phyloP scores from a whole-genome alignment of 495 filamentous ascomycete species.

The Aspergillus campestris region DNA sequence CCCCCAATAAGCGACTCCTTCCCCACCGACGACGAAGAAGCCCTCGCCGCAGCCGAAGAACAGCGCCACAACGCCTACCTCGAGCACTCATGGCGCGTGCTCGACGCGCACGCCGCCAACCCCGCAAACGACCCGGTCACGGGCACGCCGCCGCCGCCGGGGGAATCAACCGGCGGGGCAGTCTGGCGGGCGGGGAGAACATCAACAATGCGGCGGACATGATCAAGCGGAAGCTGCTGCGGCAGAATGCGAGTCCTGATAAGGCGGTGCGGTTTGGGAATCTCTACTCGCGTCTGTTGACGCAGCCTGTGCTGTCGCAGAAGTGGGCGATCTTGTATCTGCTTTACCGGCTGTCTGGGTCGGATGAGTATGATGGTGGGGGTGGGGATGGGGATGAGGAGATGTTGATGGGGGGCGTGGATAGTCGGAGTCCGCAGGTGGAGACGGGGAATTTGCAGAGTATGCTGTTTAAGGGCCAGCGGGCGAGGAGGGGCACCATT shows the following conservation, averaged over 20 bases:
- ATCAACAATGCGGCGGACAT: constrained; percentile 86
- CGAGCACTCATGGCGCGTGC: constrained; percentile 37
- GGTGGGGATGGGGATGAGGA: constrained; percentile 19
- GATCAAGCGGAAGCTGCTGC: constrained; percentile 78
- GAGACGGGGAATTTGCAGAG: constrained; percentile 31
- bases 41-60: constrained; percentile 35
- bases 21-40: constrained; percentile 36
- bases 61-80: constrained; percentile 32
- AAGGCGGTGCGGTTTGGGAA: constrained; percentile 84
- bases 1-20: constrained; percentile 30
- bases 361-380: constrained; percentile 23
- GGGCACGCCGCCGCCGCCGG: constrained; percentile 18
- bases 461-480: constrained; percentile 24
- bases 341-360: constrained; percentile 69
- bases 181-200: constrained; percentile 36
- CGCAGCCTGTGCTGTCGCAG: constrained; percentile 81
- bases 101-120: constrained; percentile 23
- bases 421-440: constrained; percentile 31
- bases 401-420: constrained; percentile 7
- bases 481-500: constrained; percentile 13
- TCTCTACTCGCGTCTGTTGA: constrained; percentile 76
- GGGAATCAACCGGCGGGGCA: constrained; percentile 24
- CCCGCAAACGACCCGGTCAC: constrained; percentile 23
- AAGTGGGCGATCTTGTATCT: constrained; percentile 97
- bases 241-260: constrained; percentile 65